phyloP scores from a whole-genome alignment of 2,329 filamentous ascomycete species.

The Trichoderma sp. region DNA sequence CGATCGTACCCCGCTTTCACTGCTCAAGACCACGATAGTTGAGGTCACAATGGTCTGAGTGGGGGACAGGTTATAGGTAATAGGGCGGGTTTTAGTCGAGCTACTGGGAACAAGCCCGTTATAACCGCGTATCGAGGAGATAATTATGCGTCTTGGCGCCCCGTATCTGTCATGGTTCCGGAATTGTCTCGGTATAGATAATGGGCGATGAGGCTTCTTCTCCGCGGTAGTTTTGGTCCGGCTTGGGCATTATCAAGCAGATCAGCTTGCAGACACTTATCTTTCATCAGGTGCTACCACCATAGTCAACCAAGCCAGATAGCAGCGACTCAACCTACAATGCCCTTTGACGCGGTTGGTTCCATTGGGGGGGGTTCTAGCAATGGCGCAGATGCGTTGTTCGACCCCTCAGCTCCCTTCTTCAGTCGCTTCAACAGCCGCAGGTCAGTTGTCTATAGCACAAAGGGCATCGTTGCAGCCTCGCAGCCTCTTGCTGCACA shows the following conservation, averaged over 20 bases:
- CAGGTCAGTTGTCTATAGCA: conserved; percentile 14
- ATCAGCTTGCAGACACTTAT: background rate
- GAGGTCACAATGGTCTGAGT: conserved; percentile 1
- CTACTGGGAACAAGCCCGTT: background rate
- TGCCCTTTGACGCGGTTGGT: conserved; percentile 13
- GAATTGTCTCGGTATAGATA: conserved; percentile 4
- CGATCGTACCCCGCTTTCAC: conserved; percentile 14
- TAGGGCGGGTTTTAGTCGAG: background rate
- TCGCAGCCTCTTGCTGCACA: conserved; percentile 12
- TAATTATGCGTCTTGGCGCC: background rate
- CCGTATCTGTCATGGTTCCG: background rate
- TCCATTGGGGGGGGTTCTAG: background rate
- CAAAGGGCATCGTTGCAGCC: conserved; percentile 8
- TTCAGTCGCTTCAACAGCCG: conserved; percentile 7
- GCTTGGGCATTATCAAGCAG: background rate
- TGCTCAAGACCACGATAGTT: background rate
- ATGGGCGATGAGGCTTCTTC: background rate
- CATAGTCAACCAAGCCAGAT: background rate
- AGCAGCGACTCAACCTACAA: background rate
- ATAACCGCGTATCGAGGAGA: background rate
- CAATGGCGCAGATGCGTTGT: background rate
- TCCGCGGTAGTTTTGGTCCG: background rate
- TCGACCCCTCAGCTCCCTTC: conserved; percentile 6
- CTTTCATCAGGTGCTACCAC: background rate
- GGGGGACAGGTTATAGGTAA: conserved; percentile 5